A percentile compares a stretch with the other conserved stretches of the same genome.
Evolutionary conservation across 2,329 filamentous ascomycete species (phyloP).

Genomic region (Rugonectria rugulosa): DNA sequence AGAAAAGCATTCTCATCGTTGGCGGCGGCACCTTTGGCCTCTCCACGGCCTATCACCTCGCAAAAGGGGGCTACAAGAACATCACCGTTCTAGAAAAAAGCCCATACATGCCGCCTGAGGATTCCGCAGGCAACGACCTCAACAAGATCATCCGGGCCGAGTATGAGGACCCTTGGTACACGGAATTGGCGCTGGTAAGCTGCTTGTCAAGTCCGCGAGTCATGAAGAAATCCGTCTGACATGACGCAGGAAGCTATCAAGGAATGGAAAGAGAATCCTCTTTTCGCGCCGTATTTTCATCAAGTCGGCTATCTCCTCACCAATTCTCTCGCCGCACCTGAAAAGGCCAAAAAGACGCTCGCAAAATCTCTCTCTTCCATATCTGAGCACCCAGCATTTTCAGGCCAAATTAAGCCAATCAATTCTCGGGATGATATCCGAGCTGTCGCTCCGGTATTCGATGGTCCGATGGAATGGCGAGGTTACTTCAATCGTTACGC

Average conservation of each 20-base stretch:
- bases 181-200: conserved; percentile 54
- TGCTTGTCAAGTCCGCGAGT: no score
- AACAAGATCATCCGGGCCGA: conserved; percentile 68
- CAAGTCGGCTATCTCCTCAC: conserved; percentile 52
- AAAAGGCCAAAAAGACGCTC: conserved; percentile 55
- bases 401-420: conserved; percentile 47
- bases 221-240: neutral
- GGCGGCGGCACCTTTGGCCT: conserved; percentile 44
- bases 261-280: conserved; percentile 54
- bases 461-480: conserved; percentile 59
- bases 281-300: conserved; percentile 60
- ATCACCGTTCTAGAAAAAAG: conserved; percentile 45
- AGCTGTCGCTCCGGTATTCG: conserved; percentile 51
- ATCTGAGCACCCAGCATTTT: conserved; percentile 49
- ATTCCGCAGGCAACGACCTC: conserved; percentile 63
- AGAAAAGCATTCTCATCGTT: conserved; percentile 37
- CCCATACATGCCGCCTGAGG: conserved; percentile 1
- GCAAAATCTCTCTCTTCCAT: conserved; percentile 42
- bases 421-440: conserved; percentile 49
- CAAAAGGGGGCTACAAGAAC: conserved; percentile 39
- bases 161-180: conserved; percentile 64
- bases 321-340: conserved; percentile 54
- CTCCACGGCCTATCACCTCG: conserved; percentile 39
- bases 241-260: conserved; percentile 52
- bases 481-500: conserved; percentile 66